A percentile compares a stretch with the other conserved stretches of the same genome.
Conservation (phyloP, 1,139 yeast species). For the Debaryomyces singareniensis region DNA sequence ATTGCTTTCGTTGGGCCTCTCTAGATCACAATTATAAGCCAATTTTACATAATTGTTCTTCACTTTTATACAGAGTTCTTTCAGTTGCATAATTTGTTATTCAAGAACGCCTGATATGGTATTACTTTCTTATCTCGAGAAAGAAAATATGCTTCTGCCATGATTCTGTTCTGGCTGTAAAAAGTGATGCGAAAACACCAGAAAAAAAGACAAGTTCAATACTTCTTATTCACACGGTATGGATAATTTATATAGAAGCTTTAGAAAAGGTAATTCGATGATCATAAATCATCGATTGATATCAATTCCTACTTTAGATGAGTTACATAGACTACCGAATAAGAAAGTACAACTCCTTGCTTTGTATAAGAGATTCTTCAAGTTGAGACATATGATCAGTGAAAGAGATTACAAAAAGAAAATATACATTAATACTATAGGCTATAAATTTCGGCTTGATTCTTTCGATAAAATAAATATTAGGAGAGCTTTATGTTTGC, state of each 20-base stretch:
- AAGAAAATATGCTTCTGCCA: no score
- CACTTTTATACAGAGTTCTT: no score
- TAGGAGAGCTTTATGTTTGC: conserved; percentile 11
- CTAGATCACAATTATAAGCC: conserved; percentile 6
- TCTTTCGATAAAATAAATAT: conserved; percentile 12
- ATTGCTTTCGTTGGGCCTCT: background rate
- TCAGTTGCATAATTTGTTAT: no score
- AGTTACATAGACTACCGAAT: conserved; percentile 8
- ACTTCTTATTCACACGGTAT: no score
- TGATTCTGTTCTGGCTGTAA: conserved; percentile 4
- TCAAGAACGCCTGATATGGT: no score
- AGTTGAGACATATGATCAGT: conserved; percentile 23
- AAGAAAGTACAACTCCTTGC: conserved; percentile 11
- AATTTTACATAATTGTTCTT: conserved; percentile 10
- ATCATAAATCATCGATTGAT: conserved; percentile 5
- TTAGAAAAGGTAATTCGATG: conserved; percentile 3
- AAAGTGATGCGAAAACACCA: conserved; percentile 1
- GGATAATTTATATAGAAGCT: conserved; percentile 4
- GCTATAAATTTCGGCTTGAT: conserved; percentile 19
- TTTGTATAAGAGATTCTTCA: conserved; percentile 27
- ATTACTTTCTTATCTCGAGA: no score
- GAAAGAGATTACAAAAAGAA: conserved; percentile 8
- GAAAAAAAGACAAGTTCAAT: no score
- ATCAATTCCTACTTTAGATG: conserved; percentile 6
- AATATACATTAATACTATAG: conserved; percentile 15